Base-by-base conservation (phyloP, 2,329 filamentous ascomycete species). In the Colletotrichum tabaci region DNA sequence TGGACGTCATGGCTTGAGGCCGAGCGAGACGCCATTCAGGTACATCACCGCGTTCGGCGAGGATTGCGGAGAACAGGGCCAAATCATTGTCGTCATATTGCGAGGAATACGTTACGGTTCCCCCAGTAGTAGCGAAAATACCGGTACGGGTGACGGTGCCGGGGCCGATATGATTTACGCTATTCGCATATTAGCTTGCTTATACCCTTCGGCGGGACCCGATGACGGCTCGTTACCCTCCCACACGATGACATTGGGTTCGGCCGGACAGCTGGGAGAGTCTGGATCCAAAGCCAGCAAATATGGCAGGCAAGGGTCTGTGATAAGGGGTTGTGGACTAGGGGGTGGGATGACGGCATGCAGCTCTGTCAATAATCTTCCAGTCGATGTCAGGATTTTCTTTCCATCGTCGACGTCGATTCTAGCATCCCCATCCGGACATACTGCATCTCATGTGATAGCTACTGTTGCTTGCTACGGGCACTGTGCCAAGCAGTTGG, bases 21-120 rank as follows among this genome's bases (percentile, higher is more conserved):
- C 9, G 21, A 52, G 35, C 6, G 21, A 52, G 35, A 16, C 52
- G 57, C 57, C 26, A 46, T 53, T 50, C 57, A 55, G 40, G n/a
- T 56, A 50, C 50, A 49, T 38, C 57, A 53, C 69, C 53, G 53
- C 21, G 58, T 38, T 55, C 64, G 50, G 50, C 68, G 42, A 58
- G 18, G 30, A 44, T 66, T 35, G 56, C 67, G 55, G 64, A 67
- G 44, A 50, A 13, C 35, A 52, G 57, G 21, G n/a, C 58, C 53
- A 53, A 56, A 44, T 47, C 55, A n/a, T 38, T 35, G 58, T 60
- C 68, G 68, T 69, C 38, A 69, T 61, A 40, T 35, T 49, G 18
- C 46, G 10, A 47, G 46, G 53, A 49, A 64, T 30, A 58, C 60
- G 40, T 53, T 46, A 56, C 52, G 52, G 44, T 47, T 46, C 53